Percentiles rank a stretch among this genome's conserved stretches.
Evolutionary conservation across 2,329 filamentous ascomycete species (phyloP).

Genomic region (Diaporthe amygdali): DNA sequence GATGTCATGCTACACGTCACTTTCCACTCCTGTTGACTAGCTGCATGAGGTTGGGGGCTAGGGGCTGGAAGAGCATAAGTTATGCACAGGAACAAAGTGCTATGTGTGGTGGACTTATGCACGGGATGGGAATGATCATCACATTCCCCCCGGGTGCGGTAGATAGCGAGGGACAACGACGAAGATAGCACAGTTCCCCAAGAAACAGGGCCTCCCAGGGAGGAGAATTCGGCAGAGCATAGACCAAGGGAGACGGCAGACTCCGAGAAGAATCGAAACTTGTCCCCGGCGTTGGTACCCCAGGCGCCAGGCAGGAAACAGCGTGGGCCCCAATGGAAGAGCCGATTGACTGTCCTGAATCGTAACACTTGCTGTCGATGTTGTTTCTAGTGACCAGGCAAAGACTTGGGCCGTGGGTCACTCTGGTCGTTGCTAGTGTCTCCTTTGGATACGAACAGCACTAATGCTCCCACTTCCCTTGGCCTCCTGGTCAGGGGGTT

Average conservation of each 20-base stretch:
- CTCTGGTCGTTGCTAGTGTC: not conserved
- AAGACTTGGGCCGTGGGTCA: no score
- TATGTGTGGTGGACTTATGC: not conserved
- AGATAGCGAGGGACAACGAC: not conserved
- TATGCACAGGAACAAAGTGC: not conserved
- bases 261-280: not conserved
- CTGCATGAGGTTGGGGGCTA: not conserved
- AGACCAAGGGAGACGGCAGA: not conserved
- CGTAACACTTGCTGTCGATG: not conserved
- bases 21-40: not conserved
- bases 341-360: not conserved
- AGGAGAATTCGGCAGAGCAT: not conserved
- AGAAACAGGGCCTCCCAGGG: not conserved
- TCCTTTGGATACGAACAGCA: not conserved
- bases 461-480: not conserved
- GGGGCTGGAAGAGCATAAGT: not conserved
- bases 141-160: not conserved
- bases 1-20: constrained; percentile 10
- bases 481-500: not conserved
- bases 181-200: not conserved
- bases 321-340: not conserved
- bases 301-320: not conserved
- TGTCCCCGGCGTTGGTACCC: not conserved
- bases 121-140: not conserved
- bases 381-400: not conserved